These are phyloP conservation scores for Calocybe cyanea DNA, from an alignment of 768 basidiomycete species.

Conservation along the genomic window DNA sequence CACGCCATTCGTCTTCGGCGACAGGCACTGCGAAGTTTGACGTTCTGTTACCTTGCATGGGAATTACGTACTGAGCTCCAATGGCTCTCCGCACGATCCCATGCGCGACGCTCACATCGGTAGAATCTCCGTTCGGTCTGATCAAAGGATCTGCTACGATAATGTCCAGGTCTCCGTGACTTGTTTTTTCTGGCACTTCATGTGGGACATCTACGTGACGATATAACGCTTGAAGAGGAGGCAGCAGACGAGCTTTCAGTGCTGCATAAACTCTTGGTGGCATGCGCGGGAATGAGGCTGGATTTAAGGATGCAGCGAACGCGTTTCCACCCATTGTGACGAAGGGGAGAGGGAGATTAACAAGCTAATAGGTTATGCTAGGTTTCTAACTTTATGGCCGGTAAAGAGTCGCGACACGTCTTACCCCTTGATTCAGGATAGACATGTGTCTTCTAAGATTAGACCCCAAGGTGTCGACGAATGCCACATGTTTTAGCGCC, in stretches of 20 bases:
- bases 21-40: constrained; percentile 62
- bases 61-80: constrained; percentile 44
- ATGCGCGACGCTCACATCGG: constrained; percentile 28
- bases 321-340: constrained; percentile 66
- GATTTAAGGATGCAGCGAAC: constrained; percentile 43
- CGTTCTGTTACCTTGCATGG: constrained; percentile 48
- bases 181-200: constrained; percentile 62
- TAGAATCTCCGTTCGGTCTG: constrained; percentile 14
- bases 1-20: constrained; percentile 33
- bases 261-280: constrained; percentile 48
- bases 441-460: too few species aligned
- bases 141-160: constrained; percentile 45
- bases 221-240: constrained; percentile 45
- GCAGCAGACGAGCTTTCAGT: constrained; percentile 43
- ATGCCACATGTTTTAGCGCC: too few species aligned
- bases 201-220: constrained; percentile 47
- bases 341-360: not conserved
- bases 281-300: constrained; percentile 56
- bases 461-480: too few species aligned
- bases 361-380: too few species aligned
- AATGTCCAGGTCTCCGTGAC: constrained; percentile 71
- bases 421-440: too few species aligned
- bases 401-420: too few species aligned
- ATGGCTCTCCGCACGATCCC: constrained; percentile 35
- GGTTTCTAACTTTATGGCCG: too few species aligned